Percentiles rank a stretch among this genome's conserved stretches.
phyloP scores from a whole-genome alignment of 2,329 filamentous ascomycete species.

The Aspergillus latus region DNA sequence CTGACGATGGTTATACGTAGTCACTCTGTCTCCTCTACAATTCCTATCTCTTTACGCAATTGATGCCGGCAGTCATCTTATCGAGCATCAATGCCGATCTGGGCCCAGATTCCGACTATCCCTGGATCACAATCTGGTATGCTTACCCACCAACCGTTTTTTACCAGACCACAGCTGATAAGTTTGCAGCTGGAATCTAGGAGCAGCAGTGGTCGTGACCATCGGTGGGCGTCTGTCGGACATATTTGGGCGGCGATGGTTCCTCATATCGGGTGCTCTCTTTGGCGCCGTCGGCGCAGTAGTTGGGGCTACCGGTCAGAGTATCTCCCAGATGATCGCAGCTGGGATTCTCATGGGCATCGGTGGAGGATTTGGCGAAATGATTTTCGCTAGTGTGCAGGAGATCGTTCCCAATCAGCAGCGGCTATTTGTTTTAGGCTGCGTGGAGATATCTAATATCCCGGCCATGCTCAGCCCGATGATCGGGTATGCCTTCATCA shows the following conservation, averaged over 20 bases:
- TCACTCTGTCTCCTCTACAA: slow-evolving; percentile 1
- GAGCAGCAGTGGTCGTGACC: slow-evolving; percentile 5
- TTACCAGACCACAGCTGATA: neutral
- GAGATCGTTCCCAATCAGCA: neutral
- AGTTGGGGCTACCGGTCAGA: neutral
- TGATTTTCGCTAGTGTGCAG: neutral
- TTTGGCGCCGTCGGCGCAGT: neutral
- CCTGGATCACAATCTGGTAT: slow-evolving; percentile 8
- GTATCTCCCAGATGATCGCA: neutral
- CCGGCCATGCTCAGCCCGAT: slow-evolving; percentile 2
- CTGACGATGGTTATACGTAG: neutral
- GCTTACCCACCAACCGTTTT: neutral
- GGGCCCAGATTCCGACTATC: neutral
- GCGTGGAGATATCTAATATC: neutral
- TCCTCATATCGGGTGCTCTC: neutral
- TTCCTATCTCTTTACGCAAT: slow-evolving; percentile 9
- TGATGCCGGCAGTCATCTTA: slow-evolving; percentile 7
- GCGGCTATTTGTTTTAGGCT: neutral
- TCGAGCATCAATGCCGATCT: slow-evolving; percentile 6
- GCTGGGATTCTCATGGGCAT: slow-evolving; percentile 1
- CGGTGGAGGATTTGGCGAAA: neutral
- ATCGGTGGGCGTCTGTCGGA: slow-evolving; percentile 7
- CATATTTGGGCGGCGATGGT: slow-evolving; percentile 7
- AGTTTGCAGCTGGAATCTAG: slow-evolving; percentile 4
- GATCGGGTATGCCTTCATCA: slow-evolving; percentile 3